These are phyloP conservation scores for Didymella segeticola DNA, from an alignment of 2,329 filamentous ascomycete species.

Conservation along the genomic window DNA sequence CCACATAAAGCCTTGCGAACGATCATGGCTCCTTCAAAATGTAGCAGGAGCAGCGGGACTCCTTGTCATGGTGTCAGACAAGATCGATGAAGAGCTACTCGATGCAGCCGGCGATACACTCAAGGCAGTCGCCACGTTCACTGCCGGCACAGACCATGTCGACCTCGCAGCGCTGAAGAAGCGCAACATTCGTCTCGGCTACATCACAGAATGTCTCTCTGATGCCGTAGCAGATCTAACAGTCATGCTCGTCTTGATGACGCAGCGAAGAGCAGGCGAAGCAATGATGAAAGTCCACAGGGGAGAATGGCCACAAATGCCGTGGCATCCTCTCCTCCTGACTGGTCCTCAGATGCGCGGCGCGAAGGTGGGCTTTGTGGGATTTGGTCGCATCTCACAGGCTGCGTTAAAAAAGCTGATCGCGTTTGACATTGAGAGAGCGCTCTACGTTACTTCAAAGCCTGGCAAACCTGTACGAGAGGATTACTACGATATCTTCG, in stretches of 20 bases:
- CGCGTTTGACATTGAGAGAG: slow-evolving; percentile 36
- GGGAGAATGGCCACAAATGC: slow-evolving; percentile 41
- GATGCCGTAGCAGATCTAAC: slow-evolving; percentile 41
- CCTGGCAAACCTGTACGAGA: slow-evolving; percentile 33
- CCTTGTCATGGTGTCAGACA: slow-evolving; percentile 38
- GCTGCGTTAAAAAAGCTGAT: slow-evolving; percentile 35
- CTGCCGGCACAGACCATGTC: slow-evolving; percentile 42
- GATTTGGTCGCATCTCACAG: slow-evolving; percentile 40
- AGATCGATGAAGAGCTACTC: slow-evolving; percentile 36
- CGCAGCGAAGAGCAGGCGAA: slow-evolving; percentile 38
- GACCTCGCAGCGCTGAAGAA: slow-evolving; percentile 33
- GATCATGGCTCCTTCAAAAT: slow-evolving; percentile 39
- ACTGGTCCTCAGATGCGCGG: slow-evolving; percentile 37
- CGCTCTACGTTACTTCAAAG: slow-evolving; percentile 35
- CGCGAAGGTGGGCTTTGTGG: slow-evolving; percentile 36
- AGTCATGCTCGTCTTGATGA: slow-evolving; percentile 43
- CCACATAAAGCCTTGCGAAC: slow-evolving; percentile 32
- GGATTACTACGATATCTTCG: slow-evolving; percentile 32
- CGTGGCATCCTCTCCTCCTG: slow-evolving; percentile 41
- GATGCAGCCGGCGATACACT: slow-evolving; percentile 29
- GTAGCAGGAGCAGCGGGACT: slow-evolving; percentile 34
- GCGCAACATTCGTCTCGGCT: slow-evolving; percentile 37
- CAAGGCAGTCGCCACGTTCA: slow-evolving; percentile 40
- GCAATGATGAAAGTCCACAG: slow-evolving; percentile 31
- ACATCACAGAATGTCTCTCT: slow-evolving; percentile 41